phyloP scores from a whole-genome alignment of 225 moss, liverwort and hornwort species.

The Marchantia polymorpha region DNA sequence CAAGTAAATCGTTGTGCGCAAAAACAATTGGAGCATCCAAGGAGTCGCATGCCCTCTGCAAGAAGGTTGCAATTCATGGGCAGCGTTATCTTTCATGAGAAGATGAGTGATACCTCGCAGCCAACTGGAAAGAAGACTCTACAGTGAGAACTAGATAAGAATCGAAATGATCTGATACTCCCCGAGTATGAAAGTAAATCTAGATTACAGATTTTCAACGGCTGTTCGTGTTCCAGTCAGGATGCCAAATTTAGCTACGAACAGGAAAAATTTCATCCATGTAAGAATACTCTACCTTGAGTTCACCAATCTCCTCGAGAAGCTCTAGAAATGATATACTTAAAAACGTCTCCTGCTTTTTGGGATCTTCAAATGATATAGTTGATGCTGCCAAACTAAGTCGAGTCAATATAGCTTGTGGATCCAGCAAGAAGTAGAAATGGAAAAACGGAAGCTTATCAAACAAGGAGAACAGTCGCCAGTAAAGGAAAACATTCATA shows the following conservation, averaged over 20 bases:
- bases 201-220: too few species aligned
- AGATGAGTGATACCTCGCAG: neutral
- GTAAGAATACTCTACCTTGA: conserved; percentile 49
- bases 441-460: too few species aligned
- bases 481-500: too few species aligned
- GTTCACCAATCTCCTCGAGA: conserved; percentile 56
- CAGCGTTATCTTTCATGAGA: neutral
- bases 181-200: too few species aligned
- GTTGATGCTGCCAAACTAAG: conserved; percentile 52
- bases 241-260: neutral
- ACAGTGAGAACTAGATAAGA: too few species aligned
- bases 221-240: neutral
- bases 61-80: neutral
- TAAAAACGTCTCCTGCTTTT: conserved; percentile 67
- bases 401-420: conserved; percentile 6
- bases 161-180: too few species aligned
- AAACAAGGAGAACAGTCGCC: too few species aligned
- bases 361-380: conserved; percentile 63
- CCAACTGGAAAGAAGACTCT: too few species aligned
- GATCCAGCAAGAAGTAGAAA: neutral
- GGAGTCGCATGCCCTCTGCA: conserved; percentile 54
- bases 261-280: neutral
- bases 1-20: conserved; percentile 90
- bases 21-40: conserved; percentile 71
- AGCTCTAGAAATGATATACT: conserved; percentile 62